Percentiles rank a stretch among this genome's conserved stretches.
Conservation (phyloP, 768 basidiomycete species). For the Xerocomellus intermedius region DNA sequence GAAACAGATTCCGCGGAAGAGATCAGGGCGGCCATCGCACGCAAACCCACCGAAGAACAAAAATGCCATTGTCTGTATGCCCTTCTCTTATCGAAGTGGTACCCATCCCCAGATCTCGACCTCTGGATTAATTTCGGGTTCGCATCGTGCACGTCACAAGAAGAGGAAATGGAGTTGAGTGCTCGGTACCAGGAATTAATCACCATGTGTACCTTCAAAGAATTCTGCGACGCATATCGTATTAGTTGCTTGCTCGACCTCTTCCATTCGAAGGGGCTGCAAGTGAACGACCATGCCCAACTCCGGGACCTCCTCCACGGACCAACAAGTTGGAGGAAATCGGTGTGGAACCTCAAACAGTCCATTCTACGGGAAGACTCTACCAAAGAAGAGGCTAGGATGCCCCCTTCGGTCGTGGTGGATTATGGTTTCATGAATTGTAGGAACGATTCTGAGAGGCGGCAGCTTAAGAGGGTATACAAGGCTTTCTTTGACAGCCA, state of each 20-base stretch:
- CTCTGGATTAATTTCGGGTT: slow-evolving; percentile 3
- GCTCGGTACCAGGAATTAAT: neutral
- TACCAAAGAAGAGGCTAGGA: neutral
- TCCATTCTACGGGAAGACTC: neutral
- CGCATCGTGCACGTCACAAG: neutral
- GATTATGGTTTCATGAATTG: slow-evolving; percentile 6
- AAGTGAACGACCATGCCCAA: neutral
- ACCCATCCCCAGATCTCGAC: neutral
- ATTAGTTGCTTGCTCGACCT: neutral
- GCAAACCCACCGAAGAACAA: neutral
- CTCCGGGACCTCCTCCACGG: neutral
- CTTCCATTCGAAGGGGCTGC: neutral
- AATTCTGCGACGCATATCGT: neutral
- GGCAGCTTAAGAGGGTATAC: neutral
- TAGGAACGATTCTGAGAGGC: neutral
- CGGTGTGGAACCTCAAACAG: slow-evolving; percentile 1
- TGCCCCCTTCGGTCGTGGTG: neutral
- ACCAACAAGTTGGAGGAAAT: neutral
- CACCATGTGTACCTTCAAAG: neutral
- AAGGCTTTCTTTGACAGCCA: neutral
- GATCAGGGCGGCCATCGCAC: neutral
- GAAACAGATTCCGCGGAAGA: neutral
- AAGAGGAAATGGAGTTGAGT: neutral
- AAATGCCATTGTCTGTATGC: neutral
- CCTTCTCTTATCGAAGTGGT: neutral